Evolutionary conservation across 106 monocot genomes (phyloP).

Genomic region (Allium sativum): DNA sequence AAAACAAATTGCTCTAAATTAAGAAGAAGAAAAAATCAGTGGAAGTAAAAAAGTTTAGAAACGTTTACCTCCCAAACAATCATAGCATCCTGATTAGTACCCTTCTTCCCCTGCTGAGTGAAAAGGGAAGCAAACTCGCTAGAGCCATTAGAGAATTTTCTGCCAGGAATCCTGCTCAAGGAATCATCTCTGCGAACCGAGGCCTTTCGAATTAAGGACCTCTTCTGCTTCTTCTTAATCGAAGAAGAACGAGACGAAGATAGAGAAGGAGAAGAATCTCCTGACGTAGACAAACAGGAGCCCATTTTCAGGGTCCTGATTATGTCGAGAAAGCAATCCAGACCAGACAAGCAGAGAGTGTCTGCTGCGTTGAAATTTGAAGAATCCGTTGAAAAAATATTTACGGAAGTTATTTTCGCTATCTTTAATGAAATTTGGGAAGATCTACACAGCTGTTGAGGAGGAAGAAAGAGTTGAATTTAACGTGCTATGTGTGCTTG

Average conservation of each 20-base stretch:
- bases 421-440: too few species aligned
- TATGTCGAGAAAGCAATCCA: constrained; percentile 8
- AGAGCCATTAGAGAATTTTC: constrained; percentile 12
- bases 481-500: too few species aligned
- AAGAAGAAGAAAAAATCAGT: not conserved
- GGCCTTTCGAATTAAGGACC: not conserved
- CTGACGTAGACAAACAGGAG: constrained; percentile 3
- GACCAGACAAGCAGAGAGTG: not conserved
- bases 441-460: too few species aligned
- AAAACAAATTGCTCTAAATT: not conserved
- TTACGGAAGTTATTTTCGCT: too few species aligned
- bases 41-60: not conserved
- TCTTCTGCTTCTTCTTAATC: not conserved
- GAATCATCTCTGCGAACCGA: not conserved
- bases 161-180: constrained; percentile 12
- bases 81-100: constrained; percentile 22
- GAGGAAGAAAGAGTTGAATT: too few species aligned
- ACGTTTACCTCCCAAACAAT: constrained; percentile 19
- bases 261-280: too few species aligned
- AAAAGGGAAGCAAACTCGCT: constrained; percentile 10
- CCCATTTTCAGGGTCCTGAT: constrained; percentile 9
- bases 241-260: not conserved
- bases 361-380: not conserved
- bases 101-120: constrained; percentile 22
- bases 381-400: not conserved